A percentile compares a stretch with the other conserved stretches of the same genome.
Evolutionary conservation across 768 basidiomycete species (phyloP).

Genomic region (Tremella fuciformis): DNA sequence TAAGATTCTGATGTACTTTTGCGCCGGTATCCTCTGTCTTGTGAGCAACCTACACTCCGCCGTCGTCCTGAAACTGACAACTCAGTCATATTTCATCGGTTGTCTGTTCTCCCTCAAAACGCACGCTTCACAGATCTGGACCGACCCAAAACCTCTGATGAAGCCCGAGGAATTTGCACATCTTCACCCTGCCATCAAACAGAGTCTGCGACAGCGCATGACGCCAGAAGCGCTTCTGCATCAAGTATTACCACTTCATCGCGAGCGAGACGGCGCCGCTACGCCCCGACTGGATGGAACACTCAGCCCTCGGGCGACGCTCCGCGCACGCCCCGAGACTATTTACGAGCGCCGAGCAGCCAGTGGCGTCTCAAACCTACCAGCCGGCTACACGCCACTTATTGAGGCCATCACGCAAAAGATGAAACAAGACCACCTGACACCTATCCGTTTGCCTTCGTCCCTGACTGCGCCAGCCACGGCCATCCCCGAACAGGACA

Average conservation of each 20-base stretch:
- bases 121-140: constrained; percentile 98
- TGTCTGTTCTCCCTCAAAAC: constrained; percentile 98
- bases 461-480: constrained; percentile 60
- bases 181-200: constrained; percentile 48
- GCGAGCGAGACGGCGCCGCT: neutral
- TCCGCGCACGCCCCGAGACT: neutral
- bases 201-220: constrained; percentile 47
- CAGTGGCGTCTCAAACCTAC: constrained; percentile 42
- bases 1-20: constrained; percentile 92
- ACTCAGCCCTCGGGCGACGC: neutral
- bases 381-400: constrained; percentile 52
- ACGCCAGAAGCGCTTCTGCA: constrained; percentile 51
- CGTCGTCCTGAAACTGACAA: constrained; percentile 11
- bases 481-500: neutral
- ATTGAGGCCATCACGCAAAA: constrained; percentile 38
- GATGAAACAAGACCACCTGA: constrained; percentile 28
- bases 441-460: constrained; percentile 58
- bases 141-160: constrained; percentile 69
- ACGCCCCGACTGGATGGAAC: constrained; percentile 5
- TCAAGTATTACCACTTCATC: constrained; percentile 46
- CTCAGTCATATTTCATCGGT: constrained; percentile 92
- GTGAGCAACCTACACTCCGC: constrained; percentile 58
- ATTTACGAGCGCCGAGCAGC: neutral
- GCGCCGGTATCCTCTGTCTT: constrained; percentile 81
- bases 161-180: constrained; percentile 46